These are phyloP conservation scores for Eucalyptus cloeziana DNA, from an alignment of 345 rosid species.

Conservation along the genomic window DNA sequence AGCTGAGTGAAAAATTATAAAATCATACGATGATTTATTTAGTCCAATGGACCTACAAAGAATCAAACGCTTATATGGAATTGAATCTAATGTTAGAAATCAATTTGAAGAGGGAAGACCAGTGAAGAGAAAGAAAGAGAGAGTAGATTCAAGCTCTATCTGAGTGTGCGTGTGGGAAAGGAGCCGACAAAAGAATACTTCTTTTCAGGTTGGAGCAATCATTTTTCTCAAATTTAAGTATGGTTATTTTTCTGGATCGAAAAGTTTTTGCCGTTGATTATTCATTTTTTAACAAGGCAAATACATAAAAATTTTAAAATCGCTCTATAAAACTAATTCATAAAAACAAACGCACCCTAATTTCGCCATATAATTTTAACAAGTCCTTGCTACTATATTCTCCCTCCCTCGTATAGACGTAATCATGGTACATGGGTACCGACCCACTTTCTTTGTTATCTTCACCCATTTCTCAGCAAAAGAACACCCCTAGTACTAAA, in stretches of 20 bases:
- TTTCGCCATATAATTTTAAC: background rate
- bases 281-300: too few species aligned
- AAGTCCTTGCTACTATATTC: background rate
- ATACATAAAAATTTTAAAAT: background rate
- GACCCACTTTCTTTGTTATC: background rate
- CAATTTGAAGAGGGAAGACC: background rate
- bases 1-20: background rate
- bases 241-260: too few species aligned
- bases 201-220: background rate
- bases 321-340: too few species aligned
- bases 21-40: background rate
- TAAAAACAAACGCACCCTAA: background rate
- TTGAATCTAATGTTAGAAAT: background rate
- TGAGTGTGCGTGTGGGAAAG: background rate
- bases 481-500: too few species aligned
- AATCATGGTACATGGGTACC: too few species aligned
- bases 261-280: background rate
- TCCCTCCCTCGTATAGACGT: background rate
- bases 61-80: background rate
- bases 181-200: background rate
- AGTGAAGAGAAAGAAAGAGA: background rate
- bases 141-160: background rate
- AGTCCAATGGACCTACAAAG: too few species aligned
- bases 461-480: background rate
- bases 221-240: background rate